Conservation (phyloP, 2,329 filamentous ascomycete genomes). For the Fusarium armeniacum region DNA sequence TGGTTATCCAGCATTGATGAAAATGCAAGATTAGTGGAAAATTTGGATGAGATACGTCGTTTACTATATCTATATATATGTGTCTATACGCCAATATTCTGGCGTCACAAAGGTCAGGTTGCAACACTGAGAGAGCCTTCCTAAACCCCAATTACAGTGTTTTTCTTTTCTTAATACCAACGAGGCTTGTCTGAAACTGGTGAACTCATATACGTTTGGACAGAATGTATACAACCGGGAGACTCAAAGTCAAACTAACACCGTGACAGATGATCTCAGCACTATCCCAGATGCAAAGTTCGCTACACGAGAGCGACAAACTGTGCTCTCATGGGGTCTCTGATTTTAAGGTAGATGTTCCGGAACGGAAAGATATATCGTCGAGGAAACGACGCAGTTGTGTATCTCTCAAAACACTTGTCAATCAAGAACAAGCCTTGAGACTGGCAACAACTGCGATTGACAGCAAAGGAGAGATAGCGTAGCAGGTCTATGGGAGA, state of each 20-base stretch:
- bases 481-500: conserved; percentile 21
- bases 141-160: rapidly evolving
- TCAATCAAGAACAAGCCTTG: conserved; percentile 20
- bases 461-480: conserved; percentile 30
- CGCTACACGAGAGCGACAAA: too few species aligned
- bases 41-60: background rate
- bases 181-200: background rate
- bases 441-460: conserved; percentile 35
- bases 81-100: too few species aligned
- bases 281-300: too few species aligned
- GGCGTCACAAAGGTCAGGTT: too few species aligned
- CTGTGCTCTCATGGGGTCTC: too few species aligned
- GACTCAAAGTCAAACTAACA: background rate
- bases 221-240: background rate
- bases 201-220: too few species aligned
- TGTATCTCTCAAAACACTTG: too few species aligned
- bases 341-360: too few species aligned
- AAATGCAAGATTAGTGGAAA: background rate
- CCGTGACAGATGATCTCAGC: background rate
- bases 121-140: background rate
- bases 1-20: background rate
- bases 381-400: background rate
- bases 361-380: background rate
- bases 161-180: background rate
- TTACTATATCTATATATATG: background rate